Conservation (phyloP, 2,329 filamentous ascomycete genomes). For the Clonostachys sp. region DNA sequence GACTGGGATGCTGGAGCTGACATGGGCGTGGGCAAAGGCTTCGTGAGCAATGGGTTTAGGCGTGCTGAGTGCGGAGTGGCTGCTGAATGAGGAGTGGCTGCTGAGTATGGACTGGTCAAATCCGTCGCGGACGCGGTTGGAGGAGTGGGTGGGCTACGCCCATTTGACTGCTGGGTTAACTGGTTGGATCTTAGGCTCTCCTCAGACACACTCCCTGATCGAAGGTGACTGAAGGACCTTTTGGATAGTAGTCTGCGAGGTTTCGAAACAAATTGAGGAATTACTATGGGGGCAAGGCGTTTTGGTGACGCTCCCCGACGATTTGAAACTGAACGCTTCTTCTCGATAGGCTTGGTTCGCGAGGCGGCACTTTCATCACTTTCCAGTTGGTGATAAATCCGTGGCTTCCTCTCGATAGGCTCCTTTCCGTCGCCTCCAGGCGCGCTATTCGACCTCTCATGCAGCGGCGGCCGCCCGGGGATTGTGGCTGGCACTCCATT, state of each 20-base stretch:
- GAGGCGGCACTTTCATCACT: no score
- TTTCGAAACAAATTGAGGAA: slow-evolving; percentile 28
- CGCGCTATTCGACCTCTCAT: slow-evolving; percentile 62
- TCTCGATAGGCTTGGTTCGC: background rate
- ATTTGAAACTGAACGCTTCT: slow-evolving; percentile 18
- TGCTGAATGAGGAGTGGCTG: slow-evolving; percentile 15
- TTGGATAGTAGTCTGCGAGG: slow-evolving; percentile 18
- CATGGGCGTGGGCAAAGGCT: slow-evolving; percentile 40
- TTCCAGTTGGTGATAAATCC: no score
- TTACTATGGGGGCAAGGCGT: slow-evolving; percentile 51
- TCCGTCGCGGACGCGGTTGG: slow-evolving; percentile 22
- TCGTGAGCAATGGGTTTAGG: slow-evolving; percentile 20
- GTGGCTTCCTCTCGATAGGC: slow-evolving; percentile 13
- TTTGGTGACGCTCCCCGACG: slow-evolving; percentile 35
- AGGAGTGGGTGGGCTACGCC: slow-evolving; percentile 31
- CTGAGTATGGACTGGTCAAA: slow-evolving; percentile 36
- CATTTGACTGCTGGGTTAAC: slow-evolving; percentile 39
- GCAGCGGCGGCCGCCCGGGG: slow-evolving; percentile 58
- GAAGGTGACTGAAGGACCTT: slow-evolving; percentile 37
- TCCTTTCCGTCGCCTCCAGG: slow-evolving; percentile 46
- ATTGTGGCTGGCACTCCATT: slow-evolving; percentile 50
- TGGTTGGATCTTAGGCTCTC: slow-evolving; percentile 34
- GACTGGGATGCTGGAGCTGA: slow-evolving; percentile 40
- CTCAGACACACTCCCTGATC: slow-evolving; percentile 35
- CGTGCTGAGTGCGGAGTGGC: no score